A percentile compares a stretch with the other conserved stretches of the same genome.
Evolutionary conservation across 1,284 basidiomycete species (phyloP).

Genomic region (Phylloporus sp.): DNA sequence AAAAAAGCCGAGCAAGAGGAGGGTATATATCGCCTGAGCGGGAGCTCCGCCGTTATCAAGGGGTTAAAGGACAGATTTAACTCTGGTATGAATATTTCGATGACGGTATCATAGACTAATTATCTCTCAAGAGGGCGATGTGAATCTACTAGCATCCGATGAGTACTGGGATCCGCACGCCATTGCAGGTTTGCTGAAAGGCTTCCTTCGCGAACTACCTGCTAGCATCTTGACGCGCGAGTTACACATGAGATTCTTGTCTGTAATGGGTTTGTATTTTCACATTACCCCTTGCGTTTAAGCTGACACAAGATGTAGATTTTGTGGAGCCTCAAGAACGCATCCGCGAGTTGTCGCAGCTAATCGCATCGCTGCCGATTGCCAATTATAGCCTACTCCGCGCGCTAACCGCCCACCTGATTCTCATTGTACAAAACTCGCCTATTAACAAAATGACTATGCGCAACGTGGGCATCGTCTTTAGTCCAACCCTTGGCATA

Average conservation of each 20-base stretch:
- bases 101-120: conserved; percentile 19
- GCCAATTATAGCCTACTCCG: conserved; percentile 95
- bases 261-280: conserved; percentile 82
- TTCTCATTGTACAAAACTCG: conserved; percentile 92
- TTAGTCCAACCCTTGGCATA: conserved; percentile 93
- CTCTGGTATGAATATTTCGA: conserved; percentile 57
- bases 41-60: conserved; percentile 94
- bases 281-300: conserved; percentile 11
- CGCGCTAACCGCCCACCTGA: conserved; percentile 94
- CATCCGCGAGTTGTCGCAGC: conserved; percentile 83
- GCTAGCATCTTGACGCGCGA: conserved; percentile 92
- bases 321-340: conserved; percentile 88
- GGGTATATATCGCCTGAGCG: conserved; percentile 95
- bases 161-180: conserved; percentile 97
- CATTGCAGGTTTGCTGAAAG: conserved; percentile 91
- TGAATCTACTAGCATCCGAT: conserved; percentile 84
- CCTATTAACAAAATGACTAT: conserved; percentile 97
- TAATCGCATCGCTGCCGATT: conserved; percentile 88
- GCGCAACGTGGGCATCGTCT: conserved; percentile 98
- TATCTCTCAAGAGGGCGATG: conserved; percentile 78
- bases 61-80: conserved; percentile 93
- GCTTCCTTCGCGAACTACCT: conserved; percentile 89
- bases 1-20: conserved; percentile 96
- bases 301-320: conserved; percentile 57
- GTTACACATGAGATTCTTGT: conserved; percentile 85